These are phyloP conservation scores for Sporothrix globosa DNA, from an alignment of 2,329 filamentous ascomycete genomes.

Conservation along the genomic window DNA sequence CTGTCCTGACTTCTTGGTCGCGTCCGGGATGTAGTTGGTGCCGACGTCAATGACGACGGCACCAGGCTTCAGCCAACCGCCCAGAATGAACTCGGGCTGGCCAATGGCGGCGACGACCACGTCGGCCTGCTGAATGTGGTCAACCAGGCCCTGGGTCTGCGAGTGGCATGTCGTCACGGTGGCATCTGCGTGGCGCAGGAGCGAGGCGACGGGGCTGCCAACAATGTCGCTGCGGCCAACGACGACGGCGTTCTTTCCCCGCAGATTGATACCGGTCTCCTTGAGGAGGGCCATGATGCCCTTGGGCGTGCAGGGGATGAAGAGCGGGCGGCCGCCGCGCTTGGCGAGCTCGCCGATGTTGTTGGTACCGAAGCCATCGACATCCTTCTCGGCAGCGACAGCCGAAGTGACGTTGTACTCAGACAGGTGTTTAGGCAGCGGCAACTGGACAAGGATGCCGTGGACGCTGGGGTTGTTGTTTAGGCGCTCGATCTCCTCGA, in stretches of 20 bases:
- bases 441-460: slow-evolving; percentile 91
- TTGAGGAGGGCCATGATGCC: slow-evolving; percentile 92
- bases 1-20: slow-evolving; percentile 87
- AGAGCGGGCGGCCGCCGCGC: slow-evolving; percentile 84
- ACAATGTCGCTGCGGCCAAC: slow-evolving; percentile 96
- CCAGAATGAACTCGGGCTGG: slow-evolving; percentile 82
- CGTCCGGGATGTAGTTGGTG: slow-evolving; percentile 91
- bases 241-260: slow-evolving; percentile 92
- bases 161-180: slow-evolving; percentile 97
- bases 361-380: slow-evolving; percentile 90
- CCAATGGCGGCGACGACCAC: slow-evolving; percentile 93
- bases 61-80: slow-evolving; percentile 92
- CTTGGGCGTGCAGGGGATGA: slow-evolving; percentile 94
- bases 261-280: slow-evolving; percentile 79
- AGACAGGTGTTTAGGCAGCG: slow-evolving; percentile 84
- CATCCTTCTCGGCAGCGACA: slow-evolving; percentile 92
- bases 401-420: slow-evolving; percentile 90
- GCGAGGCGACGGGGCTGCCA: slow-evolving; percentile 92
- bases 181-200: slow-evolving; percentile 92
- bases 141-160: slow-evolving; percentile 72
- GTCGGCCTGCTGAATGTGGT: slow-evolving; percentile 80
- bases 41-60: slow-evolving; percentile 97
- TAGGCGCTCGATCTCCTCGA: slow-evolving; percentile 76
- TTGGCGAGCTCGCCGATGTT: slow-evolving; percentile 98
- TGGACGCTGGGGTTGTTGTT: slow-evolving; percentile 88